These are phyloP conservation scores for Hyphopichia fennica DNA, from an alignment of 1,139 yeast species.

Conservation along the genomic window DNA sequence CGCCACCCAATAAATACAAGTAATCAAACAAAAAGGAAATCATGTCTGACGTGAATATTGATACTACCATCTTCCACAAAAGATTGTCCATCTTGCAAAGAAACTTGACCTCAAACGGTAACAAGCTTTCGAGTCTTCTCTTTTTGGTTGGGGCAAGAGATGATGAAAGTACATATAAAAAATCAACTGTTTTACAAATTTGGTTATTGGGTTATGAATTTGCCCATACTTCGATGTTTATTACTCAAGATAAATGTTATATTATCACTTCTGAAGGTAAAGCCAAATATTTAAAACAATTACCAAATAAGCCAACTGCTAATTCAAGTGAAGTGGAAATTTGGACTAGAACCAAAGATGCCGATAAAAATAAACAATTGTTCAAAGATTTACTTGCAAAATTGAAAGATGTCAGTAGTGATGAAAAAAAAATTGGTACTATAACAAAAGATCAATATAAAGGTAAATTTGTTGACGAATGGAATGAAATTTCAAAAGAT, in stretches of 20 bases:
- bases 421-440: conserved; percentile 57
- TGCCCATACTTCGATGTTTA: conserved; percentile 78
- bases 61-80: conserved; percentile 38
- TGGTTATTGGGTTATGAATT: conserved; percentile 96
- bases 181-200: conserved; percentile 82
- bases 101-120: conserved; percentile 34
- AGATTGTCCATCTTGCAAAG: conserved; percentile 43
- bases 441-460: conserved; percentile 72
- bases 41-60: conserved; percentile 41
- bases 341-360: conserved; percentile 81
- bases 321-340: conserved; percentile 55
- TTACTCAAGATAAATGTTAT: conserved; percentile 60
- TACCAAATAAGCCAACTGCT: conserved; percentile 41
- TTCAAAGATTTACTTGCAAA: conserved; percentile 60
- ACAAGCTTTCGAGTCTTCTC: conserved; percentile 54
- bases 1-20: conserved; percentile 1
- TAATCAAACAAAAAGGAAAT: neutral
- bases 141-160: conserved; percentile 81
- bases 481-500: conserved; percentile 60
- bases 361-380: conserved; percentile 66
- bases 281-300: conserved; percentile 69
- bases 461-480: conserved; percentile 82
- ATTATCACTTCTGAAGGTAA: conserved; percentile 86
- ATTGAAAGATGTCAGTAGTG: conserved; percentile 37
- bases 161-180: conserved; percentile 87